phyloP scores from a whole-genome alignment of 2,329 filamentous ascomycete genomes.

The Clarireedia hainanense region DNA sequence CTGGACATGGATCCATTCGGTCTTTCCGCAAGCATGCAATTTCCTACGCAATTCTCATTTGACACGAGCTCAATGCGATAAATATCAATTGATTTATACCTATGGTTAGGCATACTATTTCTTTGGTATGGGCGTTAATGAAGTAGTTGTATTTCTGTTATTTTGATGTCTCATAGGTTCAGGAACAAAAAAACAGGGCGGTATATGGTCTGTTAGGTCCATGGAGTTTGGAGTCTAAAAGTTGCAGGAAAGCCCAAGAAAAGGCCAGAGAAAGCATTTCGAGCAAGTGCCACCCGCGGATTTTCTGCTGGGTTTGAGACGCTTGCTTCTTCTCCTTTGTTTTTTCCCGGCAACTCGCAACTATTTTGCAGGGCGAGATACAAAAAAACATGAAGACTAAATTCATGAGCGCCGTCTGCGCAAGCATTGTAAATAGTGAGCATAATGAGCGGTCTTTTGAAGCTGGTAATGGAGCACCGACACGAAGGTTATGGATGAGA shows the following conservation, averaged over 20 bases:
- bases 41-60: conserved; percentile 76
- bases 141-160: not conserved
- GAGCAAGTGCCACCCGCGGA: not conserved
- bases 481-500: too few relatives aligned
- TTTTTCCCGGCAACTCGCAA: not conserved
- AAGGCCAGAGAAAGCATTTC: not conserved
- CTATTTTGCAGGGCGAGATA: not conserved
- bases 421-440: not conserved
- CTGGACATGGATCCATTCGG: conserved; percentile 92
- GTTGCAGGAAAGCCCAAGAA: not conserved
- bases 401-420: too few relatives aligned
- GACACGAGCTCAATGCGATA: conserved; percentile 37
- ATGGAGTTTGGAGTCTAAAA: conserved; percentile 6
- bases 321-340: not conserved
- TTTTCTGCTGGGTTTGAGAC: not conserved
- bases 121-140: not conserved
- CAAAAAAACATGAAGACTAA: too few relatives aligned
- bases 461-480: too few relatives aligned
- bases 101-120: conserved; percentile 12
- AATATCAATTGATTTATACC: conserved; percentile 24
- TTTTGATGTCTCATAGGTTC: conserved; percentile 1
- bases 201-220: not conserved
- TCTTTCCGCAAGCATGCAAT: conserved; percentile 89
- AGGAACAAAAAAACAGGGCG: not conserved
- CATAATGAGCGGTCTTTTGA: too few relatives aligned